Base-by-base conservation (phyloP, 441 rosid species). In the Melastoma candidum region DNA sequence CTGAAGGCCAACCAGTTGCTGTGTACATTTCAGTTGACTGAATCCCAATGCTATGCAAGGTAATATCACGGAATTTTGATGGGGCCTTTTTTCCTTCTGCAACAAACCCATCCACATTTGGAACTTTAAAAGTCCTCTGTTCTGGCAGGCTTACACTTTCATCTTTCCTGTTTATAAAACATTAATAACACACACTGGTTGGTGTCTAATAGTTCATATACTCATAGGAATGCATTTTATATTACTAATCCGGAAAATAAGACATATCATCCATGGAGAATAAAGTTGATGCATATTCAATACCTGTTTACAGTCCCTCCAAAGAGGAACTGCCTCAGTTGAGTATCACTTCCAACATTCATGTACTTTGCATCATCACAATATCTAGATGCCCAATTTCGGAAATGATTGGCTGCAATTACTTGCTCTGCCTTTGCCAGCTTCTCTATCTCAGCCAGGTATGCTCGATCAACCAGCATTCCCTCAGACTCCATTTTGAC, bases 311-410 rank as follows among this genome's bases (percentile, higher is more conserved):
- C 46, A 43, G 60, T 70, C 58, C 97, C 97, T 53, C 95, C 95
- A 69, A 80, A 88, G 56, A 92, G 69, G 64, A 88, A 79, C 67
- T 82, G 94, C 58, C 97, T 80, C 59, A 92, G 64, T 68, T 92
- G 98, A 58, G 90, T 58, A 63, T 92, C 95, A 66, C 98, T 92
- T 65, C 94, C 92, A 63, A 88, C 89, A 66, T 92, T 88, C 97
- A 88, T 92, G 72, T 79, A 71, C 74, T 73, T 77, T 50, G 97
- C 97, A 54, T 84, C 95, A 51, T 77, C 75, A 63, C 97, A 85
- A 68, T 84, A 77, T 57, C 73, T 82, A 6, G 84, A 80, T 54
- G 97, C 98, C 98, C 98, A 93, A 60, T 50, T 73, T 44, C 93
- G 82, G 63, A 93, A 93, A 61, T 84, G 81, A 63, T 74, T 77